phyloP scores from a whole-genome alignment of 129 eudicot species.

The Chrysanthemum lavandulifolium region DNA sequence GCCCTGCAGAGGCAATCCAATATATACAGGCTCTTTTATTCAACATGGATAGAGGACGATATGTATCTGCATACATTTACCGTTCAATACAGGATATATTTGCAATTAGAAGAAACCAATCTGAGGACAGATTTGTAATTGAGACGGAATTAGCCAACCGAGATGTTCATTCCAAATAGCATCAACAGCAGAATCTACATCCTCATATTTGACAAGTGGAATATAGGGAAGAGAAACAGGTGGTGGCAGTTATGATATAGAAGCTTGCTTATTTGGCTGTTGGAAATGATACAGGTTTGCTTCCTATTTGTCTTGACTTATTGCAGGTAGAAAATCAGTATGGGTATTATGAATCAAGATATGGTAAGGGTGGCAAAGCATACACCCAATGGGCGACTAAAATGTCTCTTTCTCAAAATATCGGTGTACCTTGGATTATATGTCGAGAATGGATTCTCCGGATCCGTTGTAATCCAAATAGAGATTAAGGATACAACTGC shows the following conservation, averaged over 20 bases:
- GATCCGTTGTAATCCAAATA: no score
- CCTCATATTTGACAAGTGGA: slow-evolving; percentile 36
- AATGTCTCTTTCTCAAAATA: no score
- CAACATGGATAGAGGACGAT: slow-evolving; percentile 24
- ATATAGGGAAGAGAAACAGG: slow-evolving; percentile 42
- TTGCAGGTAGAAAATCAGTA: no score
- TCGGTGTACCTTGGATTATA: no score
- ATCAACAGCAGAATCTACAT: slow-evolving; percentile 47
- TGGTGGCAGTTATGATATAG: slow-evolving; percentile 11
- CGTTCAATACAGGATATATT: slow-evolving; percentile 26
- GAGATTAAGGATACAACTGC: no score
- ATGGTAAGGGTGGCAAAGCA: no score
- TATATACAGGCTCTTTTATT: slow-evolving; percentile 24
- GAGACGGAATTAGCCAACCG: slow-evolving; percentile 22
- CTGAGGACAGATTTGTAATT: not conserved
- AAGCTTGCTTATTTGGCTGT: no score
- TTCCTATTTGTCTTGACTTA: no score
- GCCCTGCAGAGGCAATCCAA: slow-evolving; percentile 47
- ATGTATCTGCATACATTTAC: slow-evolving; percentile 31
- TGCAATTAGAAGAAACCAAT: slow-evolving; percentile 23
- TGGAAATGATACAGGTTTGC: no score
- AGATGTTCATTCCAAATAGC: slow-evolving; percentile 31
- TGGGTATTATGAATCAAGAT: no score
- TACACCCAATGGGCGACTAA: no score
- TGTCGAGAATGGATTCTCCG: no score